Evolutionary conservation across 2,329 filamentous ascomycete species (phyloP).

Genomic region (Penicillium sp.): DNA sequence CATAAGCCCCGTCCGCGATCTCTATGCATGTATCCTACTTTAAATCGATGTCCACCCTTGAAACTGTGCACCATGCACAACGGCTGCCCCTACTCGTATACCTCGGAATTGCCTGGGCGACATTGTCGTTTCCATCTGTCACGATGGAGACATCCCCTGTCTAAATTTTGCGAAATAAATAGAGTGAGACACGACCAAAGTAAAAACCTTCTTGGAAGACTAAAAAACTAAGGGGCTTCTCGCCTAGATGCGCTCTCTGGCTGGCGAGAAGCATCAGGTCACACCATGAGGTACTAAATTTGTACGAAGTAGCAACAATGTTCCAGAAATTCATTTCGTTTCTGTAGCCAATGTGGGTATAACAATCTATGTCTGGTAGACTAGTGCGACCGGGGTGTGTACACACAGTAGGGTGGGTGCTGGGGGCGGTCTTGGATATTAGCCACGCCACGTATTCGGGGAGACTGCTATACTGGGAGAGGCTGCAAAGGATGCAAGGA

Average conservation of each 20-base stretch:
- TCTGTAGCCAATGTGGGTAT: neutral
- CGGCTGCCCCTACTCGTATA: no score
- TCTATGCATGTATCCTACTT: neutral
- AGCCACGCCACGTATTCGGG: neutral
- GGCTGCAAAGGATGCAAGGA: neutral
- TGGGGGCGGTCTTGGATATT: neutral
- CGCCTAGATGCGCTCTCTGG: neutral
- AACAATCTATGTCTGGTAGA: conserved; percentile 1
- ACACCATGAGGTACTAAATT: neutral
- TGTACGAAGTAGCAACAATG: neutral
- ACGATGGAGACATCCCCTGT: neutral
- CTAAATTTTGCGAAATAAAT: neutral
- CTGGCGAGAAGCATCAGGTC: neutral
- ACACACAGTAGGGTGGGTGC: neutral
- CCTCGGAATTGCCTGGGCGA: neutral
- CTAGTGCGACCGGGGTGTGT: neutral
- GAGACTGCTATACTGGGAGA: no score
- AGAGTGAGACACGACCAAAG: neutral
- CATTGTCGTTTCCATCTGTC: neutral
- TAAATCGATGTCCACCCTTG: neutral
- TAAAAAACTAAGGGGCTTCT: neutral
- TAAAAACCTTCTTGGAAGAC: neutral
- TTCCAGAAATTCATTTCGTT: neutral
- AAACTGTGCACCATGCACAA: neutral
- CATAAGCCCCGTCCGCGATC: neutral